Conservation (phyloP, 23 red algal genomes). For the Agarophyton chilense region DNA sequence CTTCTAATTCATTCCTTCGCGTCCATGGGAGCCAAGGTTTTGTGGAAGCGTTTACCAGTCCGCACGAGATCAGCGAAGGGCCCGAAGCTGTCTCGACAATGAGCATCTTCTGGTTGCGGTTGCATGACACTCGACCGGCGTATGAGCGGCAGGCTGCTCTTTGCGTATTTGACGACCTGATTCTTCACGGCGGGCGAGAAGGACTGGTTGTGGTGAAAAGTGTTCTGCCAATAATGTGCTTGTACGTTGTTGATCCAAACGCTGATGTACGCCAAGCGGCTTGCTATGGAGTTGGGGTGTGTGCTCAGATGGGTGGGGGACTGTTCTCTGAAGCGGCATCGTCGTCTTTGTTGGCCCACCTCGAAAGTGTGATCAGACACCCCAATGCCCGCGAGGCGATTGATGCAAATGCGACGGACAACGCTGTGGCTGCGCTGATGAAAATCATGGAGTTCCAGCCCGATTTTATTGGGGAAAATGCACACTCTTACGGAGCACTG, state of each 20-base stretch:
- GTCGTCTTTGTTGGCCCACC: not conserved
- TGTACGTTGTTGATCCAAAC: constrained; percentile 71
- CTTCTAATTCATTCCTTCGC: constrained; percentile 46
- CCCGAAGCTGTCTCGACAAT: constrained; percentile 50
- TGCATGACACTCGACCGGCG: constrained; percentile 56
- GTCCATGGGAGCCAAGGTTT: constrained; percentile 50
- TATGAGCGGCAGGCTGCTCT: constrained; percentile 84
- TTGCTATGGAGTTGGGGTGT: constrained; percentile 84
- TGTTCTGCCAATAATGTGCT: constrained; percentile 74
- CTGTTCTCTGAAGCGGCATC: constrained; percentile 26
- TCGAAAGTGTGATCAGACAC: constrained; percentile 61
- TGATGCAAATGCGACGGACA: constrained; percentile 76
- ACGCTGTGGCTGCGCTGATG: constrained; percentile 82
- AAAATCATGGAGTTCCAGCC: constrained; percentile 85
- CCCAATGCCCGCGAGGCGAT: constrained; percentile 60
- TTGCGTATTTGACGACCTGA: constrained; percentile 85
- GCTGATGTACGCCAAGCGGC: constrained; percentile 86
- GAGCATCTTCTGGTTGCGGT: constrained; percentile 71
- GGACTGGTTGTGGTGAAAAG: constrained; percentile 56
- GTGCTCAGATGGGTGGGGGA: constrained; percentile 80
- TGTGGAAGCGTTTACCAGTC: constrained; percentile 55
- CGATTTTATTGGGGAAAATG: constrained; percentile 33
- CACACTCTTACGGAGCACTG: constrained; percentile 4
- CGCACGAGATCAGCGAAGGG: constrained; percentile 48
- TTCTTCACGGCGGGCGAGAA: constrained; percentile 77